Base-by-base conservation (phyloP, 192 early-diverging fungal species). In the Mortierella antarctica region DNA sequence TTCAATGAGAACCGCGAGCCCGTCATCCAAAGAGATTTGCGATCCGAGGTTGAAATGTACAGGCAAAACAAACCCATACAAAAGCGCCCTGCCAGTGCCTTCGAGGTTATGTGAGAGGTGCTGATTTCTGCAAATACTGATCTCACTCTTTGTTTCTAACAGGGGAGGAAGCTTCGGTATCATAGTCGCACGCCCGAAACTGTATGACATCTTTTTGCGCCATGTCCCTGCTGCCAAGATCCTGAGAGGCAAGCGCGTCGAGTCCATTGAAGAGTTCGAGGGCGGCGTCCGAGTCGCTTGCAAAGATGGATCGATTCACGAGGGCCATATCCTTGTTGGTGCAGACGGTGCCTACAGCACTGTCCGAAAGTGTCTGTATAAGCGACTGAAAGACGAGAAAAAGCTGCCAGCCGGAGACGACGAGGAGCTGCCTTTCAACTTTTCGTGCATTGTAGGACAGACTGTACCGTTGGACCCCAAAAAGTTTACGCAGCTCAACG, bases 251-350 rank as follows among this genome's bases (percentile, higher is more conserved):
- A n/a, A n/a, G n/a, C n/a, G n/a, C n/a, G n/a, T n/a, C n/a, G 52
- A 15, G 48, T 52, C 41, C 40, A 39, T 6, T 66, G 41, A 66
- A 10, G 52, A 50, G 10, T 23, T 54, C 7, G 48, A n/a, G 41
- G 67, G 58, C 5, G n/a, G 18, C 9, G 44, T 70, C 55, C 67
- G 44, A 6, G n/a, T n/a, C n/a, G n/a, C n/a, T n/a, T 57, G 18
- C 57, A 50, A 45, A 21, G 67, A 70, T 21, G 50, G 47, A 14
- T n/a, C 55, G 12, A 57, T 2, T 6, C 11, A 70, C n/a, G 18
- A 60, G 2, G 67, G 69, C 42, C 49, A 71, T 14, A 62, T 71
- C 3, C 42, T 71, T 1, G 69, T 71, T 15, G 69, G 69, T 12
- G 69, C 69, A 12, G 69, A n/a, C n/a, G n/a, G n/a, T n/a, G n/a